These are phyloP conservation scores for Penicillium verhagenii DNA, from an alignment of 495 filamentous ascomycete genomes.

Conservation along the genomic window DNA sequence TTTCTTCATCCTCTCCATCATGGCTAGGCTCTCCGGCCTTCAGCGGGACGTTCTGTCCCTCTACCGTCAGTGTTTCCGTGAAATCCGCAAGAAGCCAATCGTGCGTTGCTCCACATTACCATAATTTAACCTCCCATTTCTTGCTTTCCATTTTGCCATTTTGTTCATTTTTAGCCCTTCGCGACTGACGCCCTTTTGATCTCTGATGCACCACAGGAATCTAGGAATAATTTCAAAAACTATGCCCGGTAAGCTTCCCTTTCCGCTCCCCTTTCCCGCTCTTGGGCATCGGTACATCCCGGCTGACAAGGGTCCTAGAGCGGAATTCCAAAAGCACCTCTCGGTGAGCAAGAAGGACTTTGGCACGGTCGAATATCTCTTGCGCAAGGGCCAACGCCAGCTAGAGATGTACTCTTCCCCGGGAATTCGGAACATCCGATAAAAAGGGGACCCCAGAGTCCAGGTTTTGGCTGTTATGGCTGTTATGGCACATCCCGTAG, in stretches of 20 bases:
- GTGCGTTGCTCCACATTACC: slow-evolving; percentile 44
- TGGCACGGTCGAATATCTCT: slow-evolving; percentile 77
- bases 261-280: slow-evolving; percentile 3
- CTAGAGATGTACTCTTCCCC: slow-evolving; percentile 81
- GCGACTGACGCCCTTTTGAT: background rate
- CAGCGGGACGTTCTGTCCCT: slow-evolving; percentile 85
- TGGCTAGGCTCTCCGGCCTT: slow-evolving; percentile 73
- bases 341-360: slow-evolving; percentile 85
- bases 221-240: slow-evolving; percentile 50
- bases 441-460: slow-evolving; percentile 1
- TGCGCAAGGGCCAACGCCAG: slow-evolving; percentile 82
- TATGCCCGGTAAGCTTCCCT: slow-evolving; percentile 53
- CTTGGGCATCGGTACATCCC: slow-evolving; percentile 5
- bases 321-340: slow-evolving; percentile 73
- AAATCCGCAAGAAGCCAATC: slow-evolving; percentile 74
- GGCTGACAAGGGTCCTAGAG: slow-evolving; percentile 43
- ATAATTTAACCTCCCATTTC: too few relatives aligned
- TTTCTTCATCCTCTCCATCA: slow-evolving; percentile 11
- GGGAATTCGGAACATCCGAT: slow-evolving; percentile 76
- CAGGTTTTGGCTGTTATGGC: background rate
- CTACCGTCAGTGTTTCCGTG: slow-evolving; percentile 82
- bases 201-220: slow-evolving; percentile 34
- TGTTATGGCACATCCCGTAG: background rate
- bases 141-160: too few relatives aligned
- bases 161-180: background rate